Evolutionary conservation across 257 asterid genomes (phyloP).

Genomic region (Plantago major): DNA sequence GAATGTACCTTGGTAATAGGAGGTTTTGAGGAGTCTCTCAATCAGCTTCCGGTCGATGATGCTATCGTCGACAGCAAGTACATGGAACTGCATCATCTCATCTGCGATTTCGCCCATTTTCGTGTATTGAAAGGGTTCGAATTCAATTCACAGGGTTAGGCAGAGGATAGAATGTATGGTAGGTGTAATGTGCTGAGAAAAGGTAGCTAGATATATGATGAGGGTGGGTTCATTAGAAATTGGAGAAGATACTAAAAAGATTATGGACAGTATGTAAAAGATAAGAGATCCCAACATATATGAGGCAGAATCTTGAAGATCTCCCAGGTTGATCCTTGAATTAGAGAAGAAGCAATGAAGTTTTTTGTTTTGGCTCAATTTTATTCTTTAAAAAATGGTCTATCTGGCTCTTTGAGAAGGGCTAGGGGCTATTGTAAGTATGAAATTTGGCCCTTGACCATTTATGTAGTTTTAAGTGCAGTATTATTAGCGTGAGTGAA

Average conservation of each 20-base stretch:
- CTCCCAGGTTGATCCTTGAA: constrained; percentile 27
- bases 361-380: constrained; percentile 8
- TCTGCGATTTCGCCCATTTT: not conserved
- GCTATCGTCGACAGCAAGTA: constrained; percentile 55
- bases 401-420: constrained; percentile 7
- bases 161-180: not conserved
- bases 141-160: not conserved
- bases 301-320: constrained; percentile 33
- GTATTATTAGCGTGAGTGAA: not conserved
- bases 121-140: not conserved
- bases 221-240: constrained; percentile 14
- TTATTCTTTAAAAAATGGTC: not conserved
- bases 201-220: not conserved
- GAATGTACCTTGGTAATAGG: constrained; percentile 44
- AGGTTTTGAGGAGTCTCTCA: constrained; percentile 44
- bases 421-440: not conserved
- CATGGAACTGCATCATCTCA: constrained; percentile 31
- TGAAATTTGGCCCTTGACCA: not conserved
- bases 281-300: constrained; percentile 25
- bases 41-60: constrained; percentile 43
- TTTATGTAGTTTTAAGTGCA: not conserved
- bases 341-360: constrained; percentile 39
- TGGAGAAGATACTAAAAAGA: constrained; percentile 28
- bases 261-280: constrained; percentile 23
- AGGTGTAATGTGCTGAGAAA: not conserved